Evolutionary conservation across 345 rosid genomes (phyloP).

Genomic region (Corymbia maculata): DNA sequence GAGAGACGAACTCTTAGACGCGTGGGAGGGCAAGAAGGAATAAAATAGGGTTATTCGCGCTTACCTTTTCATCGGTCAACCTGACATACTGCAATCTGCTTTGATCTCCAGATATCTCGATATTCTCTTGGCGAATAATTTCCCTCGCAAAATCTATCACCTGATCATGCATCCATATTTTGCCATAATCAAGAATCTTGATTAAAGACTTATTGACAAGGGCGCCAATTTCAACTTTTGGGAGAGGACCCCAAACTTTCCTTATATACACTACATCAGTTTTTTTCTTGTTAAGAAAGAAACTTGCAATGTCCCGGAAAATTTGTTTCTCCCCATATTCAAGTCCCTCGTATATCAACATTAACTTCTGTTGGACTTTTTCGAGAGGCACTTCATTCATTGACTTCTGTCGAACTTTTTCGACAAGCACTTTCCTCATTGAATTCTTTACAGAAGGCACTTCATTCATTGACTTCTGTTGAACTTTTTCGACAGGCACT

Average conservation of each 20-base stretch:
- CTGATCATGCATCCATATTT: background rate
- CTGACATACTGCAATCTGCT: background rate
- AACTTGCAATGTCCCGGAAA: background rate
- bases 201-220: no score
- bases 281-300: background rate
- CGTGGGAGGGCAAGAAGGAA: background rate
- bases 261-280: background rate
- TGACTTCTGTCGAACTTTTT: no score
- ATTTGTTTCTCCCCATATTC: background rate
- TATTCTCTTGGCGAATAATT: background rate
- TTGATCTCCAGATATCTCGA: background rate
- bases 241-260: background rate
- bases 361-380: background rate
- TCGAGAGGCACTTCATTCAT: background rate
- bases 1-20: no score
- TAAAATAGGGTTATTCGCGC: background rate
- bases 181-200: background rate
- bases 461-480: no score
- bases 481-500: no score
- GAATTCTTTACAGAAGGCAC: no score
- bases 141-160: background rate
- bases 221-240: background rate
- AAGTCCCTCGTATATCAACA: background rate
- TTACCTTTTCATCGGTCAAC: accelerated
- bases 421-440: background rate